Base-by-base conservation (phyloP, 345 rosid genomes). In the Lumnitzera littorea region DNA sequence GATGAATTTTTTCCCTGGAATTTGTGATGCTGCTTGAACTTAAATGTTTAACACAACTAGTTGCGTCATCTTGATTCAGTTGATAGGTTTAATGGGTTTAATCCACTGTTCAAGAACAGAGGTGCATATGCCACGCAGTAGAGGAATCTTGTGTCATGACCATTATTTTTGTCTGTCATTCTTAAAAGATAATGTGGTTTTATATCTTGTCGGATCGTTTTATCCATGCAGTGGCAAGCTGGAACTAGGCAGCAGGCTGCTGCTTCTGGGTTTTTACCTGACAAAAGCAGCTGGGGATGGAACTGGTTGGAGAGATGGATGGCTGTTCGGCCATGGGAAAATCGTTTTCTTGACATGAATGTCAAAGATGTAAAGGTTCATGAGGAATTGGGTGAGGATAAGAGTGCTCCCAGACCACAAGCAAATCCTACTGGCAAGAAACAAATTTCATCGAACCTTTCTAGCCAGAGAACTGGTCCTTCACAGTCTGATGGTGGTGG, bases 271-370 rank as follows among this genome's bases (percentile, higher is more conserved):
- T 95, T 91, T 74, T 82, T 84, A 73, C 96, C 98, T 16, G 98
- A 95, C 78, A 88, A 87, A 80, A 86, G 80, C 86, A 88, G 86
- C 78, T 95, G 99, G 99, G 99, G 98, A 55, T 91, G 98, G 98
- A 88, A 95, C 74, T 95, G 98, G 99, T 58, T 95, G 74, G 99
- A 95, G 76, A 80, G 99, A 77, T 95, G 99, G 98, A 88, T 95
- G 99, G 99, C 99, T 57, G 99, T 95, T 66, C 98, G 99, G 43
- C 98, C 99, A 50, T 91, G 99, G 98, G 98, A 95, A 79, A 95
- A 88, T 29, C 87, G 99, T 65, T 86, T 91, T 81, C 97, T 91
- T 25, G 99, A 91, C 71, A 83, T 71, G 64, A 94, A 91, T 73
- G 82, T 88, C 50, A 84, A 73, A 61, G 99, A 91, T 57, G 83